Base-by-base conservation (phyloP, 129 eudicot genomes). In the Scalesia atractyloides region DNA sequence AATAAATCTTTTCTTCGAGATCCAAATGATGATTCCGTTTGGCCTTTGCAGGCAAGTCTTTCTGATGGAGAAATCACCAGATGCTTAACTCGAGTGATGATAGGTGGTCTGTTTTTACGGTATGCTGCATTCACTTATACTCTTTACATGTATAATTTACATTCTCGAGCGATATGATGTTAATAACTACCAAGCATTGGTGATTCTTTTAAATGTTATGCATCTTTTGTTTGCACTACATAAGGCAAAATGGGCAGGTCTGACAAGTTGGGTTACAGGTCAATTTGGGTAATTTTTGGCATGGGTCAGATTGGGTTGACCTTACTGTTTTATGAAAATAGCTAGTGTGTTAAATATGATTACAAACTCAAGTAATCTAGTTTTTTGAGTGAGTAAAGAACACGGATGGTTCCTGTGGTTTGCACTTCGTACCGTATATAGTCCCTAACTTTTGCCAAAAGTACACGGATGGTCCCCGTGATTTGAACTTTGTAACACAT, bases 51-150 rank as follows among this genome's bases (percentile, higher is more conserved):
- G 99, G 85, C 93, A 76, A 90, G 97, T 61, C 76, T 88, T 44
- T 90, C 96, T 65, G 97, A 90, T 83, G 99, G 99, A 77, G 96
- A 84, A 81, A 77, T 51, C 58, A 81, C 91, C 86, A 90, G 83
- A 81, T 74, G 80, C 78, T 80, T 94, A 84, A 94, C 85, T 44
- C 84, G 84, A 75, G 86, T 94, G 77, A 81, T 80, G 85, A 68
- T 94, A 57, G 96, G 93, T 60, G 97, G 99, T 73, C 77, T 90
- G 18, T 83, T 94, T 81, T 76, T 94, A 62, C 86, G 99, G 99
- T 90, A 81, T 70, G 80, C 57, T 37, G 34, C 73, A 0, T 37
- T 68, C 63, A 56, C 75, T 65, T 34, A 46, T 68, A 43, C 71
- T 39, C 11, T 16, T 67, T 34, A 9, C 41, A 46, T 64, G 8